These are phyloP conservation scores for Crithidia fasciculata DNA, from an alignment of 208 protist species.

Conservation along the genomic window DNA sequence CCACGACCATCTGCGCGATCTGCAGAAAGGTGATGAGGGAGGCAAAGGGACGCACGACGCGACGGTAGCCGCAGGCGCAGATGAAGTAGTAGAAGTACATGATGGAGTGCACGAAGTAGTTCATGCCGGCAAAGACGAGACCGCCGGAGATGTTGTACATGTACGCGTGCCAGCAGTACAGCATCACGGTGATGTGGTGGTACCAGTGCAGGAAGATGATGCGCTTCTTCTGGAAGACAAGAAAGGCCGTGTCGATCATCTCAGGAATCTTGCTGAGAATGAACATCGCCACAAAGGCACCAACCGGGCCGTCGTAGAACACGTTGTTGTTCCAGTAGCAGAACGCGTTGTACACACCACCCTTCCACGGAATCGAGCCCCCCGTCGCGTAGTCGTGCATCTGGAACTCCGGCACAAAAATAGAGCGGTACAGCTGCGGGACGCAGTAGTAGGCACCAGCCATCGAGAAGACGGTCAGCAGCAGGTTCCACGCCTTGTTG, in stretches of 20 bases:
- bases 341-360: slow-evolving; percentile 57
- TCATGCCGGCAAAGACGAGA: slow-evolving; percentile 90
- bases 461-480: slow-evolving; percentile 81
- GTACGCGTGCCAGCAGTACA: slow-evolving; percentile 93
- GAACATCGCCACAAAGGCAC: slow-evolving; percentile 75
- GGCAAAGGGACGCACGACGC: slow-evolving; percentile 73
- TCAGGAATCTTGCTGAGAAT: slow-evolving; percentile 86
- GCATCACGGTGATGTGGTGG: slow-evolving; percentile 92
- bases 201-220: slow-evolving; percentile 91
- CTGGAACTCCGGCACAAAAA: slow-evolving; percentile 33
- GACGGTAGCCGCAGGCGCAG: slow-evolving; percentile 61
- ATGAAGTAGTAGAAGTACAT: slow-evolving; percentile 96
- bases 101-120: slow-evolving; percentile 92
- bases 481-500: slow-evolving; percentile 84
- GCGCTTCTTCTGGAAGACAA: slow-evolving; percentile 86
- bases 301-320: slow-evolving; percentile 61
- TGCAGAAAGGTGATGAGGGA: slow-evolving; percentile 86
- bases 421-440: slow-evolving; percentile 50
- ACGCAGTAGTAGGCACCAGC: slow-evolving; percentile 64
- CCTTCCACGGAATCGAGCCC: slow-evolving; percentile 25
- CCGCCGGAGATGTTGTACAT: slow-evolving; percentile 54
- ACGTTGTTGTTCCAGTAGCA: slow-evolving; percentile 60
- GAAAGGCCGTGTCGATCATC: slow-evolving; percentile 87
- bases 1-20: slow-evolving; percentile 93
- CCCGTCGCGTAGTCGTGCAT: slow-evolving; percentile 33